A percentile compares a stretch with the other conserved stretches of the same genome.
phyloP scores from a whole-genome alignment of 495 filamentous ascomycete species.

The Niebla homalea region DNA sequence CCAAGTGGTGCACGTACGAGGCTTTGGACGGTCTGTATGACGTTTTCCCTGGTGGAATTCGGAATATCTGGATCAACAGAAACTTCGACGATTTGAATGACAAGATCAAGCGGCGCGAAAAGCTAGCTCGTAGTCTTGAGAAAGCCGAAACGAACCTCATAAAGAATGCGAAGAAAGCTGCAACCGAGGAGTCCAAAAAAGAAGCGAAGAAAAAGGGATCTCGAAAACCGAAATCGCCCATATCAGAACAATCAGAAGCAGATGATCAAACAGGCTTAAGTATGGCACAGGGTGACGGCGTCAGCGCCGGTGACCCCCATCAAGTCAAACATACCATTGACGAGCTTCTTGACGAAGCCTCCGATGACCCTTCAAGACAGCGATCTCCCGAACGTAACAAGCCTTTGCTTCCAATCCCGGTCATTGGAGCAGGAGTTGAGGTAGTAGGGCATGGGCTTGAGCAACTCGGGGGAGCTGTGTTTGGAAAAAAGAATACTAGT shows the following conservation, averaged over 20 bases:
- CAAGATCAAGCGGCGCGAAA: conserved; percentile 67
- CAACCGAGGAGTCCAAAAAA: conserved; percentile 49
- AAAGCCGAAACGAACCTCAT: conserved; percentile 76
- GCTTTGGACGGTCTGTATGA: conserved; percentile 80
- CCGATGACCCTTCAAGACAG: conserved; percentile 18
- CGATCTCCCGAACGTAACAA: conserved; percentile 21
- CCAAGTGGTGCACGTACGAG: conserved; percentile 73
- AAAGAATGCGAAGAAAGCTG: conserved; percentile 58
- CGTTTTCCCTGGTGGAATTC: conserved; percentile 89
- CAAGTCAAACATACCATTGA: conserved; percentile 59
- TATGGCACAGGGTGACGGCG: conserved; percentile 53
- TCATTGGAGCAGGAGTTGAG: conserved; percentile 29
- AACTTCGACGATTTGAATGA: conserved; percentile 78
- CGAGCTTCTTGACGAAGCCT: conserved; percentile 47
- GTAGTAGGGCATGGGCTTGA: conserved; percentile 52
- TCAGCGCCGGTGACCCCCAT: conserved; percentile 75
- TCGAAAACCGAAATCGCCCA: conserved; percentile 39
- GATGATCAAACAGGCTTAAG: conserved; percentile 42
- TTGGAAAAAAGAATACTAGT: conserved; percentile 19
- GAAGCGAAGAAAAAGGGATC: conserved; percentile 51
- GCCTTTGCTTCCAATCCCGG: conserved; percentile 23
- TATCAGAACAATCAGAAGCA: conserved; percentile 23
- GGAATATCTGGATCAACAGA: conserved; percentile 94
- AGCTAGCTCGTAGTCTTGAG: conserved; percentile 62
- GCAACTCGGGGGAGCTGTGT: conserved; percentile 39